Percentiles rank a stretch among this genome's conserved stretches.
Evolutionary conservation across 345 rosid species (phyloP).

Genomic region (Melastoma malabathricum): DNA sequence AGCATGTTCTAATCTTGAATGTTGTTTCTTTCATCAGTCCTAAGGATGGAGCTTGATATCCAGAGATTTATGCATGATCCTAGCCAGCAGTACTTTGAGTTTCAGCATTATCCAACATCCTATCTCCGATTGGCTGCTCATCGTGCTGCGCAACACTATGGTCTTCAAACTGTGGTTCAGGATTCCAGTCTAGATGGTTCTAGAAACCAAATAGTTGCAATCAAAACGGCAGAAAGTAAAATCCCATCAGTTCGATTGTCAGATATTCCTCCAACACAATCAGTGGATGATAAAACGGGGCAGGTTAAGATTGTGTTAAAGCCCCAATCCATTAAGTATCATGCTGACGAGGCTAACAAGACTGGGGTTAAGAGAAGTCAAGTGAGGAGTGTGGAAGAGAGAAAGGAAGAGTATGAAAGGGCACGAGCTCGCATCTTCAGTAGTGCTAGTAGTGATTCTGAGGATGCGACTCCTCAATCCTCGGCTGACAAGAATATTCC

Average conservation of each 20-base stretch:
- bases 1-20: not conserved
- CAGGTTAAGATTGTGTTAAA: slow-evolving; percentile 49
- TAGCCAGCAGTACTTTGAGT: slow-evolving; percentile 70
- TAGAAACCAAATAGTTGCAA: slow-evolving; percentile 44
- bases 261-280: slow-evolving; percentile 58
- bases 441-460: slow-evolving; percentile 42
- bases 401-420: slow-evolving; percentile 77
- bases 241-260: slow-evolving; percentile 53
- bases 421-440: slow-evolving; percentile 92
- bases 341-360: slow-evolving; percentile 31
- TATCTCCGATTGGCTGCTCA: slow-evolving; percentile 92
- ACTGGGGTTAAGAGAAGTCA: slow-evolving; percentile 29
- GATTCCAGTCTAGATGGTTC: slow-evolving; percentile 53
- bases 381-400: slow-evolving; percentile 75
- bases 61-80: slow-evolving; percentile 64
- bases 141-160: slow-evolving; percentile 85
- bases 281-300: slow-evolving; percentile 45
- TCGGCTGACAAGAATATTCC: slow-evolving; percentile 24
- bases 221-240: slow-evolving; percentile 46
- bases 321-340: slow-evolving; percentile 44
- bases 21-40: slow-evolving; percentile 27
- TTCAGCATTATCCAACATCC: slow-evolving; percentile 80
- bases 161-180: slow-evolving; percentile 60
- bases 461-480: slow-evolving; percentile 32
- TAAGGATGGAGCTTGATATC: slow-evolving; percentile 86